Evolutionary conservation across 139 green algal genomes (phyloP).

Genomic region (Nannochloris sp.): DNA sequence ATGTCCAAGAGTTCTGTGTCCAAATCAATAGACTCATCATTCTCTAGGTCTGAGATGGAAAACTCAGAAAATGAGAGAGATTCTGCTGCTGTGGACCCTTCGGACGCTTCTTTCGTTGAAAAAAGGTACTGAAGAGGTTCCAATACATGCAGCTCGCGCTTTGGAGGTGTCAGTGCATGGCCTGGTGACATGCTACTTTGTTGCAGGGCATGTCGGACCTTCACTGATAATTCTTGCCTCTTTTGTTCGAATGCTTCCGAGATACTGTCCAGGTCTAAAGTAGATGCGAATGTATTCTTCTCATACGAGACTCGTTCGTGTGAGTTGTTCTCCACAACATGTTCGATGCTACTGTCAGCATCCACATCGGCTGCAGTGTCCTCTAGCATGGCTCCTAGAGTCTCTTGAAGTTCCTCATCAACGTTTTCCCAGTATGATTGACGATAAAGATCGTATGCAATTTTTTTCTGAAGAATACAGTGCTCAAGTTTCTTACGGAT

Average conservation of each 20-base stretch:
- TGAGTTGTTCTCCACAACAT: no score
- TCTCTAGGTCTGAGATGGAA: no score
- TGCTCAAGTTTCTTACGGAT: slow-evolving; percentile 16
- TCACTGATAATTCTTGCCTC: background rate
- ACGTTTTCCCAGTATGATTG: slow-evolving; percentile 67
- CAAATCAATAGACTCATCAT: no score
- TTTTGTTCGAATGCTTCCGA: background rate
- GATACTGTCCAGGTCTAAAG: background rate
- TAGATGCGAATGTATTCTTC: no score
- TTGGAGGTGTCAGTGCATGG: background rate
- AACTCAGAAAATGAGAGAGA: background rate
- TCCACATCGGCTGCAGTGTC: slow-evolving; percentile 8
- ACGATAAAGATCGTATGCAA: slow-evolving; percentile 54
- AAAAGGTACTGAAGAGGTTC: background rate
- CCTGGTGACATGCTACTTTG: background rate
- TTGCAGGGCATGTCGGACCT: background rate
- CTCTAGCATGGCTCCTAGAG: slow-evolving; percentile 38
- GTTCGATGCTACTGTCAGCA: no score
- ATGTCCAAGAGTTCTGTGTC: no score
- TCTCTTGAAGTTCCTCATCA: slow-evolving; percentile 52
- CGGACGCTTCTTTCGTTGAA: background rate
- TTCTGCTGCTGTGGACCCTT: background rate
- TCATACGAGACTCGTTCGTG: no score
- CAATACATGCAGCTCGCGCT: background rate
- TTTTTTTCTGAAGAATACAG: slow-evolving; percentile 53